These are phyloP conservation scores for Bertia moriformis DNA, from an alignment of 2,329 filamentous ascomycete species.

Conservation along the genomic window DNA sequence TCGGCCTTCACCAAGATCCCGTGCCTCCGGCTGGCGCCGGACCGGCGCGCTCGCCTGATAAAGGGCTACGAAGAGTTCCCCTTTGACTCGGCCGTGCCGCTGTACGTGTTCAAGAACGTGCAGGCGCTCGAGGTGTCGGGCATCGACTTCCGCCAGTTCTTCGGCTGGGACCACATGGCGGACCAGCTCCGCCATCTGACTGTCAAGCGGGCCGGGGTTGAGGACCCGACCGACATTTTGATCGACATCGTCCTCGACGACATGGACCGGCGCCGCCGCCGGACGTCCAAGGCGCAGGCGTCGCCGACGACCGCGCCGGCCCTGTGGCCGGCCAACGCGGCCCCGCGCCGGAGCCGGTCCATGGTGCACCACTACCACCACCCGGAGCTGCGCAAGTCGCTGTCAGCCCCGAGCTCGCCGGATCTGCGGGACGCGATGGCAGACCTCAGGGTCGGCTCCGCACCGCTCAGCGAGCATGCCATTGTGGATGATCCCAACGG, in stretches of 20 bases:
- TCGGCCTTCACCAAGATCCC: constrained; percentile 98
- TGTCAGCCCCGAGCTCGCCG: constrained; percentile 53
- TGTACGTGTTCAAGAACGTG: constrained; percentile 92
- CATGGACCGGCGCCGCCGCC: constrained; percentile 77
- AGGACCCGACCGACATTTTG: constrained; percentile 79
- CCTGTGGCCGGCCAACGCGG: constrained; percentile 44
- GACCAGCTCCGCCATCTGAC: constrained; percentile 84
- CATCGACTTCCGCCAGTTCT: constrained; percentile 92
- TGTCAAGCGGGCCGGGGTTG: constrained; percentile 72
- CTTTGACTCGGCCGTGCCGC: constrained; percentile 88
- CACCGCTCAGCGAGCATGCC: constrained; percentile 31
- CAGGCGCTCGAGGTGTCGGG: constrained; percentile 86
- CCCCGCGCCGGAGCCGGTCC: constrained; percentile 42
- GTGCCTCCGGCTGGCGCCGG: constrained; percentile 75
- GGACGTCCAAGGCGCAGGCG: constrained; percentile 72
- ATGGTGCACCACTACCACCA: constrained; percentile 47
- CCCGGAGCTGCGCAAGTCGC: constrained; percentile 51
- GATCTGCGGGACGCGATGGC: constrained; percentile 28
- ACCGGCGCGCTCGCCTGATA: constrained; percentile 81
- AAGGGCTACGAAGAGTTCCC: constrained; percentile 93
- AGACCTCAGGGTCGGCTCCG: constrained; percentile 44
- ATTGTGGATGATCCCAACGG: constrained; percentile 23
- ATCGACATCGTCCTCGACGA: constrained; percentile 92
- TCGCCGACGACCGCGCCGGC: constrained; percentile 67
- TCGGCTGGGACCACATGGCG: constrained; percentile 86